Percentiles rank a stretch among this genome's conserved stretches.
These are phyloP conservation scores for Cladophialophora exuberans DNA, from an alignment of 2,329 filamentous ascomycete species.

Conservation along the genomic window DNA sequence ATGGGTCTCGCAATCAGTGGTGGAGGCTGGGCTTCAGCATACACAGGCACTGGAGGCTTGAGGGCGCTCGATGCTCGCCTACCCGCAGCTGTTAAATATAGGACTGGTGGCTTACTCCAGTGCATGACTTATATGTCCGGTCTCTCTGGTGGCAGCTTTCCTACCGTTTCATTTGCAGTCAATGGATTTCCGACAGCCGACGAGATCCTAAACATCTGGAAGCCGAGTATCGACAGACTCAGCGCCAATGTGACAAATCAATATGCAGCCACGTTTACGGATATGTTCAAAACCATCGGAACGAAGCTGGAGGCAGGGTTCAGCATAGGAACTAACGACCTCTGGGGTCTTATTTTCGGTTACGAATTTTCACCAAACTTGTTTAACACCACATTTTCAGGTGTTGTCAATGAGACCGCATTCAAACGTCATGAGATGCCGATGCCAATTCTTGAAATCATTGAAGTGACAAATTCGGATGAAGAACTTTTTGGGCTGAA, in stretches of 20 bases:
- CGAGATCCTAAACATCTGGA: not conserved
- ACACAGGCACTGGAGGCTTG: not conserved
- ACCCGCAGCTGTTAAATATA: not conserved
- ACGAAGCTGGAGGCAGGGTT: not conserved
- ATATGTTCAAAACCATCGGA: not conserved
- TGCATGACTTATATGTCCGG: not conserved
- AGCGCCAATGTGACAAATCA: not conserved
- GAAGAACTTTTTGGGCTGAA: not conserved
- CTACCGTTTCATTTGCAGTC: not conserved
- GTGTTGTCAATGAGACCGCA: not conserved
- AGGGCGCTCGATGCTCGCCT: not conserved
- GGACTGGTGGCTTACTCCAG: not conserved
- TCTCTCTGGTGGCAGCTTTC: not conserved
- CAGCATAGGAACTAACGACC: not conserved
- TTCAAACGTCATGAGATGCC: not conserved
- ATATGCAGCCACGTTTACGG: not conserved
- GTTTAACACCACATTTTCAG: not conserved
- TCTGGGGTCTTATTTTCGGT: not conserved
- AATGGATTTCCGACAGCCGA: not conserved
- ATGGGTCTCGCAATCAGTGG: not conserved
- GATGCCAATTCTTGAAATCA: not conserved
- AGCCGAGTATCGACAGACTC: not conserved
- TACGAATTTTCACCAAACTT: not conserved
- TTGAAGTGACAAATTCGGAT: not conserved
- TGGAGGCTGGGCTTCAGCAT: not conserved